Base-by-base conservation (phyloP, 2,329 filamentous ascomycete genomes). In the Arthrobotrys sinensis region DNA sequence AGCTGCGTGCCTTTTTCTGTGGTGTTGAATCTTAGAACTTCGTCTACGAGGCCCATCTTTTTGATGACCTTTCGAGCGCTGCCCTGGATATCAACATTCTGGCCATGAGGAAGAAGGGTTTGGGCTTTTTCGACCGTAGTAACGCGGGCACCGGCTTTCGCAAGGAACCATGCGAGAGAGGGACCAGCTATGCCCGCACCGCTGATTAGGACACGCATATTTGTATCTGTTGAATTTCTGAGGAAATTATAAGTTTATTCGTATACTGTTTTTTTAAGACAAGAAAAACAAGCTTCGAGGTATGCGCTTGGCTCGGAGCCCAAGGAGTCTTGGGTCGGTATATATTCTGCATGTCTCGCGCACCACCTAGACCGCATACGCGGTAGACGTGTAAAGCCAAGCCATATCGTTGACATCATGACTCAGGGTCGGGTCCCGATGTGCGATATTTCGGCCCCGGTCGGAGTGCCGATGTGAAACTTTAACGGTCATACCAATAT, bases 21-120 rank as follows among this genome's bases (percentile, higher is more conserved):
- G 0, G 85, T 86, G 0, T 82, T 81, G n/a, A 83, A 84, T n/a
- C 81, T 80, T 5, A 85, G 84, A 36, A 89, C 84, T 0, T 81
- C 83, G 4, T 86, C 80, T 36, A 87, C 83, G 1, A 90, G 82
- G 0, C 87, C 88, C 88, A 89, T 88, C 2, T 85, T 85, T 68
- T 84, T 85, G 14, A 89, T 82, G 6, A 88, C 85, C 16, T 87
- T 84, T 52, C 89, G 85, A 0, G 86, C 88, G 21, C 86, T 85
- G 11, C 85, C 86, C 2, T 87, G 86, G 1, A 90, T 83, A 80
- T 90, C 89, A 32, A 90, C 82, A 60, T 89, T 88, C 2, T 87
- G 85, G 0, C 89, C 89, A 0, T 84, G 84, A 0, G 84, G 82
- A 1, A 88, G 85, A 0, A 89, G 81, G 0, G 50, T 57, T 2